A percentile compares a stretch with the other conserved stretches of the same genome.
These are phyloP conservation scores for Batkoa obscura DNA, from an alignment of 371 early-diverging fungal genomes.

Conservation along the genomic window DNA sequence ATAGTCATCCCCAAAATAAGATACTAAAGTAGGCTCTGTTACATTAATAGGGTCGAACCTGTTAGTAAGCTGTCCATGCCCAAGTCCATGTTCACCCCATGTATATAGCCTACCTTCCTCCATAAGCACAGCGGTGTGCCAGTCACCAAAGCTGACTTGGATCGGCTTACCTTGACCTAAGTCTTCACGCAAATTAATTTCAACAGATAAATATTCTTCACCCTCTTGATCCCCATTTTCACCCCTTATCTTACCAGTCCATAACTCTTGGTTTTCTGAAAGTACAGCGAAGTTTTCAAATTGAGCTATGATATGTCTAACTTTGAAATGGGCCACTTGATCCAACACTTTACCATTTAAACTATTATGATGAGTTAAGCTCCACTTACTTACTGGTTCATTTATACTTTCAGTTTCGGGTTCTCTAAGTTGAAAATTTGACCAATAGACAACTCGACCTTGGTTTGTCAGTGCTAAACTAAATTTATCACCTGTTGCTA, in stretches of 20 bases:
- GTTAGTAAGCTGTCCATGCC: no score
- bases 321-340: neutral
- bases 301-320: neutral
- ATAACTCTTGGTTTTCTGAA: neutral
- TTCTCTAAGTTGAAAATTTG: neutral
- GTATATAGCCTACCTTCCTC: slow-evolving; percentile 1
- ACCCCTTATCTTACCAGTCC: neutral
- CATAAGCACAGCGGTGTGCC: neutral
- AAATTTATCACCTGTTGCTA: slow-evolving; percentile 2
- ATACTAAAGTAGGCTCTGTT: neutral
- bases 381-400: neutral
- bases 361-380: neutral
- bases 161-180: slow-evolving; percentile 3
- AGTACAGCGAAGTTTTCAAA: slow-evolving; percentile 1
- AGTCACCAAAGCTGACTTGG: slow-evolving; percentile 7
- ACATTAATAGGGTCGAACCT: no score
- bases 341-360: neutral
- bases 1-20: neutral
- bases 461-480: neutral
- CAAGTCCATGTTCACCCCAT: slow-evolving; percentile 5
- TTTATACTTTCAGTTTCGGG: no score
- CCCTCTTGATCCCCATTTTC: no score
- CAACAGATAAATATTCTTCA: no score
- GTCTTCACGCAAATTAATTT: no score
- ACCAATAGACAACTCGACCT: neutral